Evolutionary conservation across 768 basidiomycete species (phyloP).

Genomic region (Podaxis pistillaris): DNA sequence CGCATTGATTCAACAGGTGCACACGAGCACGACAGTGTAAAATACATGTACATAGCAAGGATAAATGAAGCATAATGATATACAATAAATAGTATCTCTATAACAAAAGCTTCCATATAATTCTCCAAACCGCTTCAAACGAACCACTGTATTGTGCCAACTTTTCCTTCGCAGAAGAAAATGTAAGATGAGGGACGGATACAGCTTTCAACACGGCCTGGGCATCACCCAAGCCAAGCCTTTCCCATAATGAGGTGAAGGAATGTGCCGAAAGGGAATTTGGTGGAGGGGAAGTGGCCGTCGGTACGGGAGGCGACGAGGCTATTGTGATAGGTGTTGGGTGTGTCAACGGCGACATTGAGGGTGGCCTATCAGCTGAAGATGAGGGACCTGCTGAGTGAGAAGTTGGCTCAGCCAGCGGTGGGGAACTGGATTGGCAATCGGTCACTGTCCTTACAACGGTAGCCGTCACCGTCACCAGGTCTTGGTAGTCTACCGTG

Average conservation of each 20-base stretch:
- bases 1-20: background rate
- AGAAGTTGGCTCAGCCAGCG: background rate
- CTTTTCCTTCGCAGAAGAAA: conserved; percentile 1
- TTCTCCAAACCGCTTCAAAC: background rate
- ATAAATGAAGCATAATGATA: conserved; percentile 1
- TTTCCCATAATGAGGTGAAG: conserved; percentile 1
- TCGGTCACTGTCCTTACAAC: background rate
- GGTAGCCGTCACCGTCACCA: conserved; percentile 1
- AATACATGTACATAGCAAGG: background rate
- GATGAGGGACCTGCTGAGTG: background rate
- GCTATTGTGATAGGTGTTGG: background rate
- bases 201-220: background rate
- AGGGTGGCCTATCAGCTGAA: background rate
- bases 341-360: background rate
- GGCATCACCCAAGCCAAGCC: background rate
- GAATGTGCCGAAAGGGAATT: background rate
- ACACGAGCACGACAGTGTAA: too few species aligned
- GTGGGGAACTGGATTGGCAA: background rate
- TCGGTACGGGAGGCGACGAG: background rate
- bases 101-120: background rate
- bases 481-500: background rate
- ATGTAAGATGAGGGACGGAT: background rate
- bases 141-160: background rate
- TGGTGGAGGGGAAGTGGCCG: background rate
- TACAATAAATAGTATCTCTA: background rate